Base-by-base conservation (phyloP, 345 rosid species). In the Cardiospermum halicacabum region DNA sequence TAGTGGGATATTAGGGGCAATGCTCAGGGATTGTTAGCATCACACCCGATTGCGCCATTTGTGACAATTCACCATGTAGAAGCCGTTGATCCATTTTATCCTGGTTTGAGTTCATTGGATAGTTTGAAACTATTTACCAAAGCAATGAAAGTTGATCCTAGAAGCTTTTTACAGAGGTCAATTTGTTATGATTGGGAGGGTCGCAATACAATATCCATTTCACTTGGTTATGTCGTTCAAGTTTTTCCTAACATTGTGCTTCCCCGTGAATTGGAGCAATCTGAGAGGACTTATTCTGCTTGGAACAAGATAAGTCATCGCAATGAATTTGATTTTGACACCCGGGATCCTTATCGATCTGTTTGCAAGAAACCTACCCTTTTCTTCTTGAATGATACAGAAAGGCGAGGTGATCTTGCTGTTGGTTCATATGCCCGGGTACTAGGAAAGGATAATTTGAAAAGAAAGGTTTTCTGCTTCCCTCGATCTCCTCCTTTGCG, bases 1-100 rank as follows among this genome's bases (percentile, higher is more conserved):
- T 89, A 92, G 98, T 89, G 90, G 93, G 98, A 93, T 82, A 88
- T 93, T 62, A 85, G 79, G 65, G 97, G 98, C 21, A 82, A 77
- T 68, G 92, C 94, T 10, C 85, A 78, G 32, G 97, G 98, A 36
- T 78, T 93, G 50, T 73, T 93, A 62, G 78, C 94, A 1, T 56
- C 96, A 16, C 98, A 93, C 56, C 98, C 97, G 0, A 72, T 90
- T 10, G 90, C 90, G 0, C 98, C 98, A 34, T 90, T 93, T 71
- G 70, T 93, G 43, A 88, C 97, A 0, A 78, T 93, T 65, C 98
- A 93, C 74, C 97, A 93, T 72, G 77, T 88, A 58, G 97, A 93
- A 78, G 86, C 88, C 36, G 90, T 86, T 11, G 89, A 90, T 60
- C 90, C 98, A 5, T 78, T 90, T 31, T 93, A 78, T 73, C 98